A percentile compares a stretch with the other conserved stretches of the same genome.
phyloP scores from a whole-genome alignment of 345 rosid genomes.

The Citrus inodora region DNA sequence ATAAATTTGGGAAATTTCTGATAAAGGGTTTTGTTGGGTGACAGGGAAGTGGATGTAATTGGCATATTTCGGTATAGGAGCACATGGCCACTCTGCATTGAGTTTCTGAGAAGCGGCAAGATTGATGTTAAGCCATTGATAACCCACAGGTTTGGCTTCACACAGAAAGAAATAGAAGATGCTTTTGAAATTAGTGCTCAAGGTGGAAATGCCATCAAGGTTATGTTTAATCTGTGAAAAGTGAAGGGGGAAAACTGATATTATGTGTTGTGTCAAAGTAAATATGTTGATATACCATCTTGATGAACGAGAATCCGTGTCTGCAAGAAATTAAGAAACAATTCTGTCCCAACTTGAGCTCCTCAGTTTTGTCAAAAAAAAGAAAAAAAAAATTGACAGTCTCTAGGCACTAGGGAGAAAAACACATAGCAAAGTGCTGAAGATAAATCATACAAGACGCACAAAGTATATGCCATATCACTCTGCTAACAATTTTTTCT shows the following conservation, averaged over 20 bases:
- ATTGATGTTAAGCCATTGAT: conserved; percentile 58
- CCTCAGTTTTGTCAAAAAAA: background rate
- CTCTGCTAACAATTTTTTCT: background rate
- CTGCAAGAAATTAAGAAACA: background rate
- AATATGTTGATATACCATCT: background rate
- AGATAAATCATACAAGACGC: background rate
- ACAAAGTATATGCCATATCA: background rate
- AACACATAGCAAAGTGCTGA: background rate
- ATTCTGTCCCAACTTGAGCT: background rate
- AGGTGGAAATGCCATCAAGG: conserved; percentile 58
- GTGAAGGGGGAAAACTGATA: background rate
- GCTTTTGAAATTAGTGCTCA: conserved; percentile 63
- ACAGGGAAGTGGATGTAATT: conserved; percentile 61
- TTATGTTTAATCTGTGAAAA: conserved; percentile 55
- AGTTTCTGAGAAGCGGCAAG: conserved; percentile 47
- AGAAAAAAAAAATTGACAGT: too few relatives aligned
- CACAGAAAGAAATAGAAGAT: conserved; percentile 51
- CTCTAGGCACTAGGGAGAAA: background rate
- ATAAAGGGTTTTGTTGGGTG: conserved; percentile 1
- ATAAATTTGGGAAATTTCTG: background rate
- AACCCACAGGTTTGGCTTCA: conserved; percentile 63
- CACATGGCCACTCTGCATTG: conserved; percentile 63
- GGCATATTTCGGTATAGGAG: conserved; percentile 65
- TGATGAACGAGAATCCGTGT: background rate
- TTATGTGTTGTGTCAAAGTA: background rate